Base-by-base conservation (phyloP, 2,329 filamentous ascomycete genomes). In the Mollisiaceae sp. region DNA sequence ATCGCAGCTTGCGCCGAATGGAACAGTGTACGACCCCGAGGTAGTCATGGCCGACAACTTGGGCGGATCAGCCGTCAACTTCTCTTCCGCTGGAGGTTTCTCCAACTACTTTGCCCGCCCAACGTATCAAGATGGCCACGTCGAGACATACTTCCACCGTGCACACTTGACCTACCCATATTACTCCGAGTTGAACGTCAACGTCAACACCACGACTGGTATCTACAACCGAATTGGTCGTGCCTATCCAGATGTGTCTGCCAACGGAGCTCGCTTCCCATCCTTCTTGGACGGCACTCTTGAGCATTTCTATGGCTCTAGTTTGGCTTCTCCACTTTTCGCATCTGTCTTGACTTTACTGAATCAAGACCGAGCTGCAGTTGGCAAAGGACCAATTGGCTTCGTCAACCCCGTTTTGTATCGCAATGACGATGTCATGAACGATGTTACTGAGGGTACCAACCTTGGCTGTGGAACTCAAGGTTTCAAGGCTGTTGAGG, bases 231-330 rank as follows among this genome's bases (percentile, higher is more conserved):
- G 78, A 20, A 74, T 75, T 9, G 85, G 85, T 1, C 81, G 84
- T 41, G 85, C 77, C 0, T 86, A 84, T 73, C 85, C 85, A 1
- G 85, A 87, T 72, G 77, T 86, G 35, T 79, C 82, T 2, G 82
- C 80, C 12, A 81, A 91, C 12, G 84, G 88, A 1, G 70, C 69
- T 5, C 32, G 54, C 18, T 70, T 69, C 56, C 60, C 60, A n/a
- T 57, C 67, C 1, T 68, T 65, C 47, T 38, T 61, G 2, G 24
- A 67, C 36, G 66, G 67, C 0, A n/a, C 12, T 1, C 47, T 64
- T 12, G 24, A 43, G 2, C 61, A 66, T 55, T 71, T 61, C 59
- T 72, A 63, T 43, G 71, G 71, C 20, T 60, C 68, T 2, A 69
- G 64, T 47, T 57, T 71, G 8, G 9, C 70, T 1, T 67, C 68